A percentile compares a stretch with the other conserved stretches of the same genome.
Conservation (phyloP, 148 eudicot genomes). For the Dysphania ambrosioides region DNA sequence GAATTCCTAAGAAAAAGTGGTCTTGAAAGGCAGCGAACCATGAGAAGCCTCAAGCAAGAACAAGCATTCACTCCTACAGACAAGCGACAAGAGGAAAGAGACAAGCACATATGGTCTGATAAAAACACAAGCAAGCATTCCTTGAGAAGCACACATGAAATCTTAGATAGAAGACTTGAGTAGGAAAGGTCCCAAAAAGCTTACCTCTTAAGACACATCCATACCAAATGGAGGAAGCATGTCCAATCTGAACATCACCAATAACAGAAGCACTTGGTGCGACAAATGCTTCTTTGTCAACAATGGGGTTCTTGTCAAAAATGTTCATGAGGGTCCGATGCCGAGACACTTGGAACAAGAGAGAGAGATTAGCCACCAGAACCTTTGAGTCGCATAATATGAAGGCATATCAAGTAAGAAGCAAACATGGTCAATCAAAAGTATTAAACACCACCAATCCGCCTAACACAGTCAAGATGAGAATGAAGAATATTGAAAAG, state of each 20-base stretch:
- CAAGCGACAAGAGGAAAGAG: too few relatives aligned
- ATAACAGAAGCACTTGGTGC: constrained; percentile 91
- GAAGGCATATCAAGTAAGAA: neutral
- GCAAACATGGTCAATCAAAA: neutral
- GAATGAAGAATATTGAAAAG: neutral
- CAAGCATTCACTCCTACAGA: too few relatives aligned
- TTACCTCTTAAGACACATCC: constrained; percentile 94
- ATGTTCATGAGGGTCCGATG: constrained; percentile 91
- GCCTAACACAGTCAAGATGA: neutral
- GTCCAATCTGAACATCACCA: constrained; percentile 82
- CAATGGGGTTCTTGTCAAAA: constrained; percentile 71
- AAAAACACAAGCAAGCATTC: too few relatives aligned
- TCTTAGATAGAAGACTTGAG: too few relatives aligned
- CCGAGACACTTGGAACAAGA: constrained; percentile 58
- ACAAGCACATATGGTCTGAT: too few relatives aligned
- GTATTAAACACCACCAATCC: neutral
- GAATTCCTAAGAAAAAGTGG: too few relatives aligned
- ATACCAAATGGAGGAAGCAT: constrained; percentile 84
- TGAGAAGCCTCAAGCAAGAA: too few relatives aligned
- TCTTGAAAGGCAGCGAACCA: too few relatives aligned
- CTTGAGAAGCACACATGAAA: too few relatives aligned
- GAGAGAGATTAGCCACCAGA: neutral
- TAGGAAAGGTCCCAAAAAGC: too few relatives aligned
- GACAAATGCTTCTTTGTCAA: constrained; percentile 78
- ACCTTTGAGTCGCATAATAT: neutral